Base-by-base conservation (phyloP, 257 asterid genomes). In the Lycium ferocissimum region DNA sequence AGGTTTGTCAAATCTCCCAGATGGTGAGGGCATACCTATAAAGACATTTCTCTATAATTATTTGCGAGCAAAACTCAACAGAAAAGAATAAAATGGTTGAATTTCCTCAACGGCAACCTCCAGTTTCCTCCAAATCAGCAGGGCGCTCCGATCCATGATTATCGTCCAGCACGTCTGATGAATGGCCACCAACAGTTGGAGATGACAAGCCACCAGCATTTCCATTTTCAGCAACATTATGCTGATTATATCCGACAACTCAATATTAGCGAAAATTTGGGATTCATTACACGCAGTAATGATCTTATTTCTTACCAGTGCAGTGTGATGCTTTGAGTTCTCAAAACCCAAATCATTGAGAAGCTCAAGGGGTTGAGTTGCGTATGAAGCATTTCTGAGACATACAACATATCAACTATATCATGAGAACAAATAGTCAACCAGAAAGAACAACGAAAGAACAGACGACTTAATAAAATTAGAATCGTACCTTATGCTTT, bases 341-440 rank as follows among this genome's bases (percentile, higher is more conserved):
- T 95, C 97, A 83, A 92, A 90, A 85, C 97, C 97, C 90, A 93
- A 84, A 90, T 91, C 89, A 88, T 95, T 97, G 86, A 97, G 98
- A 89, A 97, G 96, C 95, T 97, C 99, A 83, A 97, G 97, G 87
- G 99, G 99, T 87, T 95, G 99, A 5, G 99, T 97, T 18, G 99
- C 87, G 89, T 95, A 97, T 80, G 97, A 88, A 84, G 99, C 99
- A 92, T 97, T 98, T 91, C 99, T 97, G 92, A 63, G 66, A 87
- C 88, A 90, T 79, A 82, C 86, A 86, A 81, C 70, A 84, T 70
- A 47, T 79, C 75, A 66, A 54, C 84, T 80, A 88, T 22, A 81
- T 65, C 83, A 65, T 62, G 84, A 70, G 75, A 70, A 86, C 84
- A 83, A 58, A 65, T 6, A 80, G 59, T 45, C 58, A n/a, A 75